Percentiles rank a stretch among this genome's conserved stretches.
phyloP scores from a whole-genome alignment of 352 stramenopile genomes.

The Phytophthora pistaciae region DNA sequence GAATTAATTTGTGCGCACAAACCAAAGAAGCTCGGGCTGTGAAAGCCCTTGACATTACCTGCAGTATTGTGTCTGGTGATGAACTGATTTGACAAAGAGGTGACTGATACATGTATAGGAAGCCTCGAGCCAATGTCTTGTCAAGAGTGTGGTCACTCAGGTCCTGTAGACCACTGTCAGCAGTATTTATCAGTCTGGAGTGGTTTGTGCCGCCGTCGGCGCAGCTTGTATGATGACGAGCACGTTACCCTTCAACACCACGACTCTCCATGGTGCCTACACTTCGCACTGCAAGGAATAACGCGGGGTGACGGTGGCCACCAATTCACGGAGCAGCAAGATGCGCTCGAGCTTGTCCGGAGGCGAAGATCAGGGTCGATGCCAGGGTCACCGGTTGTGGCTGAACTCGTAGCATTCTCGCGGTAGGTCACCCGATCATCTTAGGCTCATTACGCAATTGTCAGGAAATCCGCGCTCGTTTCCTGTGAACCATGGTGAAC shows the following conservation, averaged over 20 bases:
- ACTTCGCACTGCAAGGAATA: slow-evolving; percentile 9
- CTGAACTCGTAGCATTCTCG: slow-evolving; percentile 9
- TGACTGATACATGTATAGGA: too few species aligned
- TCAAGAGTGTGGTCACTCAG: too few species aligned
- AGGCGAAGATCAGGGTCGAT: slow-evolving; percentile 11
- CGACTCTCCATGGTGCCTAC: neutral
- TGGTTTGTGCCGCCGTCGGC: too few species aligned
- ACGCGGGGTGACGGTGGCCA: slow-evolving; percentile 6
- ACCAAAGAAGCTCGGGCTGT: too few species aligned
- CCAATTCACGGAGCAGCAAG: slow-evolving; percentile 12
- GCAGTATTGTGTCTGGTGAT: too few species aligned
- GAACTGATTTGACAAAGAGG: neutral
- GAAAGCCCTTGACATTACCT: too few species aligned
- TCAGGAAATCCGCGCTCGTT: neutral
- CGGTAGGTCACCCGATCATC: neutral
- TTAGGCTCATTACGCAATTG: slow-evolving; percentile 26
- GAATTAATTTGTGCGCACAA: slow-evolving; percentile 19
- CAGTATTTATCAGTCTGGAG: too few species aligned
- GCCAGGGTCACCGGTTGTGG: slow-evolving; percentile 3
- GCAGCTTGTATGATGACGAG: slow-evolving; percentile 26
- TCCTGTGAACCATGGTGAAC: slow-evolving; percentile 8
- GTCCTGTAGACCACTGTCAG: too few species aligned
- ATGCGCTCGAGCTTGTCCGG: slow-evolving; percentile 19
- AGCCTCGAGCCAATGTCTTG: too few species aligned
- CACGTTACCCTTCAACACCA: neutral